Evolutionary conservation across 352 stramenopile genomes (phyloP).

Genomic region (Phytophthora ramorum): DNA sequence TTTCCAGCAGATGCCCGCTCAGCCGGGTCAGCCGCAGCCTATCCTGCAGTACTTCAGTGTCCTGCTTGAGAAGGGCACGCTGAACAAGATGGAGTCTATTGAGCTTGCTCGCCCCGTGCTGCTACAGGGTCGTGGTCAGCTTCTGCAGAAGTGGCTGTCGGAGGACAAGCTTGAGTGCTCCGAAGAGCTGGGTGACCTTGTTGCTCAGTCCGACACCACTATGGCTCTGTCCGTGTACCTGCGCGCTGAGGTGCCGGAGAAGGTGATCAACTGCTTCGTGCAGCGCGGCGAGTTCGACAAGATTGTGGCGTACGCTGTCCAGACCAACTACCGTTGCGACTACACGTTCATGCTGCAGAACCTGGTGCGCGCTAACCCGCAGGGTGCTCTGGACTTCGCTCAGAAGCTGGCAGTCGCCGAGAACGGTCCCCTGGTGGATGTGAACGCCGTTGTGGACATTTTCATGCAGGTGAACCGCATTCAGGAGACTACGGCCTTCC

Average conservation of each 20-base stretch:
- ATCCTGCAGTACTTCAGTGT: conserved; percentile 99
- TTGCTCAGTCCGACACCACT: conserved; percentile 95
- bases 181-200: conserved; percentile 97
- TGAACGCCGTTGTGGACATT: conserved; percentile 99
- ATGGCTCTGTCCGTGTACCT: conserved; percentile 99
- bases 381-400: conserved; percentile 97
- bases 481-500: conserved; percentile 99
- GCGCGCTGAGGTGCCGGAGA: conserved; percentile 96
- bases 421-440: conserved; percentile 96
- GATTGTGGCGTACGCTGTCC: conserved; percentile 95
- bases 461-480: conserved; percentile 99
- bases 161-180: conserved; percentile 99
- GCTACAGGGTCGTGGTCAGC: conserved; percentile 96
- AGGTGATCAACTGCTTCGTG: conserved; percentile 99
- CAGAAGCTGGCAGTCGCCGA: conserved; percentile 97
- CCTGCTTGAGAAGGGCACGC: conserved; percentile 97
- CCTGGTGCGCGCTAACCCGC: conserved; percentile 98
- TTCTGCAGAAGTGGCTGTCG: conserved; percentile 99
- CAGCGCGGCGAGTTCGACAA: conserved; percentile 99
- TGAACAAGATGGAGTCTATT: conserved; percentile 99
- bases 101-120: conserved; percentile 98
- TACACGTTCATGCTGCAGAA: conserved; percentile 99
- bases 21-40: conserved; percentile 96
- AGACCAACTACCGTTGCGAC: conserved; percentile 99
- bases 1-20: conserved; percentile 98